Base-by-base conservation (phyloP, 1,284 basidiomycete genomes). In the Polyporus tsugae region DNA sequence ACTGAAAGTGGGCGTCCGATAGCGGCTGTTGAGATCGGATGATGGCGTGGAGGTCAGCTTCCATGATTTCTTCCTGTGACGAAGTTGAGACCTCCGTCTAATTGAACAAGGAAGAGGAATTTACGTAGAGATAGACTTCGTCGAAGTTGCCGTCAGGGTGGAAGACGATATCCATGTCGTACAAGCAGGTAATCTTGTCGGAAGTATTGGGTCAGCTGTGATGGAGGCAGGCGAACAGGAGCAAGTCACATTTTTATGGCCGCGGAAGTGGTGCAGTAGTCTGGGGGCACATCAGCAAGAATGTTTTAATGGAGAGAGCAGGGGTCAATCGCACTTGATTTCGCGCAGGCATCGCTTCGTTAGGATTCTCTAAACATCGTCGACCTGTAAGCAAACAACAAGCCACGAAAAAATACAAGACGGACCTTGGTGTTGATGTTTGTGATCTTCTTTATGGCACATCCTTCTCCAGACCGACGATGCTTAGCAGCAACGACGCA, bases 1-100 rank as follows among this genome's bases (percentile, higher is more conserved):
- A 97, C 79, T 97, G 95, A 87, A 98, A 99, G 81, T 99, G 98
- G 5, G 97, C 97, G 77, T 99, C 98, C 9, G 96, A 98, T 66
- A 99, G 89, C 1, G 97, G 97, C 78, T 99, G 97, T 29, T 96
- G 96, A 7, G 97, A 99, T 58, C 97, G 95, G 75, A 99, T 98
- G 80, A 99, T 99, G 25, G 97, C 98, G 78, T 99, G 98, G 22
- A 99, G 87, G 87, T 99, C 98, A 63, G 98, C 98, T 81, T 99
- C 98, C 98, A 99, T 99, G 72, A 99, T 89, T 80, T 98, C 96
- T 84, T 98, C 95, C 92, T 95, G 72, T 41, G 22, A 42, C 17
- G 29, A 53, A 60, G 19, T 42, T 42, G 13, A 60, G 58, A 25
- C 11, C 4, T 22, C 29, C 25, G 39, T 29, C 25, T 5, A 29